Conservation (phyloP, 495 filamentous ascomycete species). For the Coniosporium apollinis region DNA sequence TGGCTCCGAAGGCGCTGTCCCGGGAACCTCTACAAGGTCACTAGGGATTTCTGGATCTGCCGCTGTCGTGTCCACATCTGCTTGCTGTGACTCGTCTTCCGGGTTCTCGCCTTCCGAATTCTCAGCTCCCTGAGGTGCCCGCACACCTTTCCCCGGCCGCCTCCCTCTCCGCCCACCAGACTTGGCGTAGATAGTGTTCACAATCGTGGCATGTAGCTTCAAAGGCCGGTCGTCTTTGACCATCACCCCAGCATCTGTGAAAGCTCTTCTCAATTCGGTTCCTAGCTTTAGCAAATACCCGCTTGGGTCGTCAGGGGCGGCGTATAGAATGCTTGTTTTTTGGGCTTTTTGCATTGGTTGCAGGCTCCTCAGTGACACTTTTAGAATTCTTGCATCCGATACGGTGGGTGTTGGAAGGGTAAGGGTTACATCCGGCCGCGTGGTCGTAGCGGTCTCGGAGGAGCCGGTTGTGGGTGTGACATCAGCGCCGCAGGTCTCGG, state of each 20-base stretch:
- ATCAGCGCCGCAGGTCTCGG: no score
- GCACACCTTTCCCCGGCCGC: slow-evolving; percentile 21
- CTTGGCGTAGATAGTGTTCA: slow-evolving; percentile 73
- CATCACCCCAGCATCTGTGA: slow-evolving; percentile 47
- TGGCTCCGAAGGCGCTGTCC: background rate
- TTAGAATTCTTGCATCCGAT: no score
- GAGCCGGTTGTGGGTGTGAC: no score
- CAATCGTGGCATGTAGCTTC: slow-evolving; percentile 66
- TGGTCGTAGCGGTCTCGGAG: no score
- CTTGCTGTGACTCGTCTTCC: background rate
- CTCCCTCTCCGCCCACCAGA: slow-evolving; percentile 17
- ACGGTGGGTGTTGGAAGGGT: no score
- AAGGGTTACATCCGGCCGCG: no score
- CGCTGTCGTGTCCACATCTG: background rate
- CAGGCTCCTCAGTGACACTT: slow-evolving; percentile 17
- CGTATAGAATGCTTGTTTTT: slow-evolving; percentile 37
- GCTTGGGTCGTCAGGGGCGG: slow-evolving; percentile 37
- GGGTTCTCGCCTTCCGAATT: background rate
- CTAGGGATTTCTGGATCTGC: background rate
- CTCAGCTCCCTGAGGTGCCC: background rate
- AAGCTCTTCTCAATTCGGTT: slow-evolving; percentile 38
- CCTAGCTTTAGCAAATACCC: slow-evolving; percentile 46
- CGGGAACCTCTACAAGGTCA: background rate
- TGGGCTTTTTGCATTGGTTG: slow-evolving; percentile 22
- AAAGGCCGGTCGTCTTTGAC: slow-evolving; percentile 44